A percentile compares a stretch with the other conserved stretches of the same genome.
phyloP scores from a whole-genome alignment of 2,329 filamentous ascomycete genomes.

The Gnomoniopsis sp. region DNA sequence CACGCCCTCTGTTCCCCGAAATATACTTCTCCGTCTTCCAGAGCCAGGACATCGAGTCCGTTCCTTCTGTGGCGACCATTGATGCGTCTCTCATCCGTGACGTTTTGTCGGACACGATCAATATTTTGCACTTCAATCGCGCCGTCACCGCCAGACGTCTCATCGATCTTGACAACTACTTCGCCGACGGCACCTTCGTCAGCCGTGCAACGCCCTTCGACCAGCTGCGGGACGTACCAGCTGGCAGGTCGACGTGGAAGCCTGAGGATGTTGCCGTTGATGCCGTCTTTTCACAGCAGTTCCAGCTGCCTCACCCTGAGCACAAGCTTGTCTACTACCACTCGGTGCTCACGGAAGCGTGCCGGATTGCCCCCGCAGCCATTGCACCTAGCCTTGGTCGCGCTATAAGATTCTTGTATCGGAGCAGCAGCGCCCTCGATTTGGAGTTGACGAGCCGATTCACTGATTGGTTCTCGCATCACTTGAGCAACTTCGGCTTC shows the following conservation, averaged over 20 bases:
- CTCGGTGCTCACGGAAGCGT: conserved; percentile 88
- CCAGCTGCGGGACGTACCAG: conserved; percentile 68
- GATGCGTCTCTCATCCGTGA: conserved; percentile 83
- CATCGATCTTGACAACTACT: conserved; percentile 94
- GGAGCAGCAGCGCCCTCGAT: conserved; percentile 77
- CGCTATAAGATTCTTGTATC: conserved; percentile 88
- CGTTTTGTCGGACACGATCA: conserved; percentile 86
- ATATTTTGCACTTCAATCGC: conserved; percentile 89
- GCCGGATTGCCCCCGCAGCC: conserved; percentile 93
- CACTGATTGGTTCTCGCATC: conserved; percentile 96
- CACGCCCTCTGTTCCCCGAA: conserved; percentile 81
- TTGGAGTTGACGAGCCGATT: conserved; percentile 84
- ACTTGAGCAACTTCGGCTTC: conserved; percentile 98
- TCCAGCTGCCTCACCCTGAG: conserved; percentile 80
- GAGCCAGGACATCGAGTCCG: conserved; percentile 82
- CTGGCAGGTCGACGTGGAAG: conserved; percentile 79
- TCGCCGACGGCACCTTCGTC: conserved; percentile 83
- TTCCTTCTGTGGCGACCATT: conserved; percentile 73
- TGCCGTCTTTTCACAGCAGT: conserved; percentile 91
- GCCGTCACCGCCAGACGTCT: conserved; percentile 82
- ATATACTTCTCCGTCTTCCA: conserved; percentile 91
- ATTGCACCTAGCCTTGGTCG: conserved; percentile 91
- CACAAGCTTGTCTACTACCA: conserved; percentile 98
- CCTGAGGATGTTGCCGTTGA: conserved; percentile 97
- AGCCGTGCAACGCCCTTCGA: conserved; percentile 93